These are phyloP conservation scores for Antrodiella citrinella DNA, from an alignment of 768 basidiomycete genomes.

Conservation along the genomic window DNA sequence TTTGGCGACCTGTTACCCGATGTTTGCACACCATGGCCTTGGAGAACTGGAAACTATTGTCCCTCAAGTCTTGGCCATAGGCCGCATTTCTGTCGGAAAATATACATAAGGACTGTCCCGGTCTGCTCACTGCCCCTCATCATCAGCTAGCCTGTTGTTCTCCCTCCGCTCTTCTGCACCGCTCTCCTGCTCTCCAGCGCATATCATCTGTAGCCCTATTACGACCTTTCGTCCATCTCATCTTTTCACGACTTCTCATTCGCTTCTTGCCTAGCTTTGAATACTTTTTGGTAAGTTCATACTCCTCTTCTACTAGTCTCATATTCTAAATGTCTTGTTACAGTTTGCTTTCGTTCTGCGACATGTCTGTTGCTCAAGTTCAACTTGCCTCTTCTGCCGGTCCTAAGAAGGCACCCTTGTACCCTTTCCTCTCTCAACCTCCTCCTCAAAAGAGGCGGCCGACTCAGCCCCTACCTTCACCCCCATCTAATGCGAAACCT, in stretches of 20 bases:
- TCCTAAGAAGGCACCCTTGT: conserved; percentile 13
- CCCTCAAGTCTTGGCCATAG: neutral
- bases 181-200: conserved; percentile 4
- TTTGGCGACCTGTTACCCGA: neutral
- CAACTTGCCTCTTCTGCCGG: conserved; percentile 5
- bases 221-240: neutral
- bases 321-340: neutral
- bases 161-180: conserved; percentile 6
- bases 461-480: conserved; percentile 20
- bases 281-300: neutral
- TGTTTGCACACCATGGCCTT: neutral
- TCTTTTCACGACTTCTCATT: neutral
- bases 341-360: conserved; percentile 1
- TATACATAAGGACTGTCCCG: conserved; percentile 13
- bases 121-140: conserved; percentile 5
- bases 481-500: conserved; percentile 13
- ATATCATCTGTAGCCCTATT: conserved; percentile 1
- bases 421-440: conserved; percentile 23
- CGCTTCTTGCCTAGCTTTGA: neutral
- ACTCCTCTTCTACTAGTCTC: neutral
- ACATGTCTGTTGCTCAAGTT: conserved; percentile 17
- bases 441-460: conserved; percentile 22
- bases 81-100: conserved; percentile 17
- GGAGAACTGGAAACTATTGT: conserved; percentile 5
- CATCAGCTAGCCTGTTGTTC: conserved; percentile 22